Base-by-base conservation (phyloP, 768 basidiomycete species). In the Mycena metata region DNA sequence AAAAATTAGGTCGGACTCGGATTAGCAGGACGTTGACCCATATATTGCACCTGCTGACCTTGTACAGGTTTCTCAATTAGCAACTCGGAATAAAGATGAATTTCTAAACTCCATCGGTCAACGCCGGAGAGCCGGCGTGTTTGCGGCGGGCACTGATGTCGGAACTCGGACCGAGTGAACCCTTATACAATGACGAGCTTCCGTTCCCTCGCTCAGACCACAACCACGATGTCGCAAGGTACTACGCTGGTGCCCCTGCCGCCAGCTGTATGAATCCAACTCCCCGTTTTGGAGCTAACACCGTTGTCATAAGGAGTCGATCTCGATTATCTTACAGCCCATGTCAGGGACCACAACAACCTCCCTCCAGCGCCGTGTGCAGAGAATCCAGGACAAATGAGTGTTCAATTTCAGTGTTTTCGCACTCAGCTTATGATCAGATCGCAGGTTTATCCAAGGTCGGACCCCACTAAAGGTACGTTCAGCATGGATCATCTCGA, bases 311-410 rank as follows among this genome's bases (percentile, higher is more conserved):
- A 71, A 71, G 70, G 70, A 46, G 9, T 71, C 47, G 66, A 68
- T 35, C 36, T 69, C 21, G 64, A 63, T 43, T 69, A 66, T 21
- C 36, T 61, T 51, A 26, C 17, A 23, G 43, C 23, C 50, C 39
- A 33, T 21, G 36, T 33, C 0, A 33, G 56, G 30, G 67, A 68
- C 43, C 13, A 41, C 16, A 30, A 68, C 59, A 68, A 71, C 23
- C 58, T 35, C 5, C 83, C 85, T 12, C 86, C 86, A 11, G 82
- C 81, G 16, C 83, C 86, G 1, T 79, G 80, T 6, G 72, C 74
- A 35, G 84, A 86, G 73, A 88, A 87, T 66, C 84, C 83, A 7
- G 85, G 83, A 15, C 79, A 80, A 71, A 86, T 84, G 61, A 26
- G n/a, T 24, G 54, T 16, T 33, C 5, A 5, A 2, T 3, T 12